phyloP scores from a whole-genome alignment of 768 basidiomycete species.

The Lentinula guzmanii region DNA sequence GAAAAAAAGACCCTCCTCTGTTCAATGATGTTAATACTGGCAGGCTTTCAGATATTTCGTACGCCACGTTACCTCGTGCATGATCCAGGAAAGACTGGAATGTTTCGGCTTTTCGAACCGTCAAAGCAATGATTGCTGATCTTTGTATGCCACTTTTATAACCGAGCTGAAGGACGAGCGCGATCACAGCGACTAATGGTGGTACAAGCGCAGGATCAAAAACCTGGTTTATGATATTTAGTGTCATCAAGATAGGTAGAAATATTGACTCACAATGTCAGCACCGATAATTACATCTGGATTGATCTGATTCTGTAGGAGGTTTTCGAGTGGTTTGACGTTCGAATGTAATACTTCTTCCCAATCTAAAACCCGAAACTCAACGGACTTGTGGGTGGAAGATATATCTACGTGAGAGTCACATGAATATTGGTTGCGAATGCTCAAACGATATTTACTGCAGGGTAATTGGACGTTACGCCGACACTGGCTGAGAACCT shows the following conservation, averaged over 20 bases:
- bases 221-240: slow-evolving; percentile 34
- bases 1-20: not conserved
- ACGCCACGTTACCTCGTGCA: not conserved
- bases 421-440: not conserved
- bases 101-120: slow-evolving; percentile 54
- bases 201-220: slow-evolving; percentile 62
- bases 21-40: not conserved
- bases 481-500: slow-evolving; percentile 56
- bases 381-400: slow-evolving; percentile 38
- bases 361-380: slow-evolving; percentile 59
- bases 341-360: slow-evolving; percentile 40
- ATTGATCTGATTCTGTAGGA: slow-evolving; percentile 36
- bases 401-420: slow-evolving; percentile 41
- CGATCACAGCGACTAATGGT: slow-evolving; percentile 45
- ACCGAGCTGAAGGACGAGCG: slow-evolving; percentile 31
- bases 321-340: slow-evolving; percentile 16
- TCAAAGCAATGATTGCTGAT: slow-evolving; percentile 43
- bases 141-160: slow-evolving; percentile 8
- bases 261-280: slow-evolving; percentile 43
- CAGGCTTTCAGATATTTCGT: not conserved
- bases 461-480: slow-evolving; percentile 58
- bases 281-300: slow-evolving; percentile 66
- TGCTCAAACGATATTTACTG: slow-evolving; percentile 34
- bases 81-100: slow-evolving; percentile 33
- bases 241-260: not conserved